These are phyloP conservation scores for Aspergillus jensenii DNA, from an alignment of 2,329 filamentous ascomycete genomes.

Conservation along the genomic window DNA sequence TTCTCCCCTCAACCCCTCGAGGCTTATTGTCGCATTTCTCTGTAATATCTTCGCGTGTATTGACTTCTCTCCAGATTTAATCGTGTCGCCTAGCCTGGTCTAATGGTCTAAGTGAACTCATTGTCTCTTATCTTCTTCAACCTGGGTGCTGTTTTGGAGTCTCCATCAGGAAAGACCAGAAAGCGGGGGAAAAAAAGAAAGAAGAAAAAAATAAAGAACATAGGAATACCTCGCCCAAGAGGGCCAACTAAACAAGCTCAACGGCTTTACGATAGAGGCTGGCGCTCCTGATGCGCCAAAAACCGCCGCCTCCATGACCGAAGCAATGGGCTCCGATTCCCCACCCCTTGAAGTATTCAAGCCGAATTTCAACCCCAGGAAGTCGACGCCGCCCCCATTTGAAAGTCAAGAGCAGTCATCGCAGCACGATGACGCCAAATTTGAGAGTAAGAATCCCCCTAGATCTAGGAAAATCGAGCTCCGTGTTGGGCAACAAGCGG, in stretches of 20 bases:
- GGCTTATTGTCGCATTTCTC: neutral
- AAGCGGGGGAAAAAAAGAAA: constrained; percentile 5
- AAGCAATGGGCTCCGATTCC: constrained; percentile 39
- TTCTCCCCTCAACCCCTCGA: neutral
- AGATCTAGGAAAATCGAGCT: constrained; percentile 25
- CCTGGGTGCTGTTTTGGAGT: constrained; percentile 7
- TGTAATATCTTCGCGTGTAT: neutral
- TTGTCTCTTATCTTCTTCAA: neutral
- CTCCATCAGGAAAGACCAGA: neutral
- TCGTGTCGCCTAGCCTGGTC: neutral
- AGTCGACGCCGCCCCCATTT: constrained; percentile 36
- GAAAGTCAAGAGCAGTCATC: constrained; percentile 18
- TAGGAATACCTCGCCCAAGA: neutral
- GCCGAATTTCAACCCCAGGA: constrained; percentile 31
- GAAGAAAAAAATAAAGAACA: constrained; percentile 5
- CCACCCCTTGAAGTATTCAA: constrained; percentile 35
- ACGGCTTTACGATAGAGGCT: constrained; percentile 6
- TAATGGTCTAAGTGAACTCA: constrained; percentile 6
- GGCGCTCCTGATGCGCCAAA: constrained; percentile 30
- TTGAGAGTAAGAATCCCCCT: constrained; percentile 17
- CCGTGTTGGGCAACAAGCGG: constrained; percentile 47
- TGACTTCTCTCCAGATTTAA: neutral
- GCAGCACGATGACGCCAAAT: constrained; percentile 23
- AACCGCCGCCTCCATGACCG: constrained; percentile 35
- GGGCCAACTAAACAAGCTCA: constrained; percentile 3